phyloP scores from a whole-genome alignment of 257 asterid genomes.

The Solanum bulbocastanum region DNA sequence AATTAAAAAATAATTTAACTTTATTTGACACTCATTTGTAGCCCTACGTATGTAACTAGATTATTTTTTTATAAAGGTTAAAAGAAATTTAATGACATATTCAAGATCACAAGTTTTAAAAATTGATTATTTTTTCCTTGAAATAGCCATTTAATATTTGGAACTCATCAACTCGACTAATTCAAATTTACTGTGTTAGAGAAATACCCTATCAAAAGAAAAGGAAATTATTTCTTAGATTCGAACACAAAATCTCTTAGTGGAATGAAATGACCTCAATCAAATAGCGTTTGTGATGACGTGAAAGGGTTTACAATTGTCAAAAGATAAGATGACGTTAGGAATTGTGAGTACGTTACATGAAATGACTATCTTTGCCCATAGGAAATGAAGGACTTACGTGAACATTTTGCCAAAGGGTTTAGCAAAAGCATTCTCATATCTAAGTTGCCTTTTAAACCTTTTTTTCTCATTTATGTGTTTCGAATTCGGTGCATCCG shows the following conservation, averaged over 20 bases:
- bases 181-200: not conserved
- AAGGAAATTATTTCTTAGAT: not conserved
- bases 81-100: not conserved
- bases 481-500: too few species aligned
- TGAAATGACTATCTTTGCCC: not conserved
- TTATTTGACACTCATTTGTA: not conserved
- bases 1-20: not conserved
- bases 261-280: not conserved
- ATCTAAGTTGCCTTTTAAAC: not conserved
- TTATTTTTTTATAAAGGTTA: not conserved
- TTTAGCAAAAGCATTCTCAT: not conserved
- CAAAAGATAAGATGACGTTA: not conserved
- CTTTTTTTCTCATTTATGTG: not conserved
- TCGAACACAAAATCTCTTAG: not conserved
- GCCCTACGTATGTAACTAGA: not conserved
- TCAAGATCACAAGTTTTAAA: not conserved
- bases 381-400: not conserved
- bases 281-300: not conserved
- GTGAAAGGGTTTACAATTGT: not conserved
- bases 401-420: not conserved
- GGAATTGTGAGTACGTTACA: not conserved
- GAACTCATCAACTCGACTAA: not conserved
- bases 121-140: not conserved
- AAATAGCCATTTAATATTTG: not conserved
- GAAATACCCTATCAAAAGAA: not conserved